Percentiles rank a stretch among this genome's conserved stretches.
Conservation (phyloP, 768 basidiomycete species). For the Dacryopinax primogenitus region DNA sequence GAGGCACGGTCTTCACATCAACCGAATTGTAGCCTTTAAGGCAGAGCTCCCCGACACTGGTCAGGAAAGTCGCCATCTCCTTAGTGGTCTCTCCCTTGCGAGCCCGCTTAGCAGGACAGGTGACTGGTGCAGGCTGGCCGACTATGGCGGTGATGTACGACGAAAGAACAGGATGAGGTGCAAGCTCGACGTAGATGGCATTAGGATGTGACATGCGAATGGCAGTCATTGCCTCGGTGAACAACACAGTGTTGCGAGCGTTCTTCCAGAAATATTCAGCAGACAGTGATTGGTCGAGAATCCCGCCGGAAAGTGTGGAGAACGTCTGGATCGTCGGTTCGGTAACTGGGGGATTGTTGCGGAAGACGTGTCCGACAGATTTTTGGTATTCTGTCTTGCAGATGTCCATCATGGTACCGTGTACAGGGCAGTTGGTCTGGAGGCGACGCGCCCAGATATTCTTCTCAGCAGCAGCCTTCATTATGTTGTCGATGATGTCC, state of each 20-base stretch:
- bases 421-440: slow-evolving; percentile 30
- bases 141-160: slow-evolving; percentile 25
- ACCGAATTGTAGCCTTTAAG: slow-evolving; percentile 25
- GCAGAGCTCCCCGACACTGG: slow-evolving; percentile 24
- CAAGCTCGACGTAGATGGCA: slow-evolving; percentile 29
- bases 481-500: slow-evolving; percentile 24
- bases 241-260: slow-evolving; percentile 30
- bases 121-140: slow-evolving; percentile 16
- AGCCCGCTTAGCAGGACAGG: slow-evolving; percentile 24
- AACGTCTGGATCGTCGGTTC: slow-evolving; percentile 26
- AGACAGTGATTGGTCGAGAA: slow-evolving; percentile 21
- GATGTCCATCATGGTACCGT: slow-evolving; percentile 30
- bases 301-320: slow-evolving; percentile 29
- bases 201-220: slow-evolving; percentile 20
- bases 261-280: slow-evolving; percentile 35
- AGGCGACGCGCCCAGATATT: slow-evolving; percentile 31
- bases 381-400: slow-evolving; percentile 26
- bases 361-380: slow-evolving; percentile 26
- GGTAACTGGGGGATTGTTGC: slow-evolving; percentile 22
- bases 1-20: slow-evolving; percentile 24
- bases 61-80: slow-evolving; percentile 24
- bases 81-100: slow-evolving; percentile 18
- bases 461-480: slow-evolving; percentile 22
- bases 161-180: slow-evolving; percentile 32
- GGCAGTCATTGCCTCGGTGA: slow-evolving; percentile 25